Base-by-base conservation (phyloP, 2,329 filamentous ascomycete species). In the Xylaria sp. region DNA sequence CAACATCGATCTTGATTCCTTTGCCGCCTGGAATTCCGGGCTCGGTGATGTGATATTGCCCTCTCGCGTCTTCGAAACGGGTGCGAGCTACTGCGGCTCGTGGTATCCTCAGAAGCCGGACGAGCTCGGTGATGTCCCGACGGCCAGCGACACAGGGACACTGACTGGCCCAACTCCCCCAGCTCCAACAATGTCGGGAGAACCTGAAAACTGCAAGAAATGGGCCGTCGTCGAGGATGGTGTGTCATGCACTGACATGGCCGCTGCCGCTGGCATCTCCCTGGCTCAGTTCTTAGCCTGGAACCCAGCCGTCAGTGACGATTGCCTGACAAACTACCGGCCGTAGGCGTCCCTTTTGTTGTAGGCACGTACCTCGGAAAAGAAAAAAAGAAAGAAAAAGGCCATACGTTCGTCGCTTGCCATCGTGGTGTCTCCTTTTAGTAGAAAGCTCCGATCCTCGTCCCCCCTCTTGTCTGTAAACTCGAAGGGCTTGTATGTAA, bases 291-390 rank as follows among this genome's bases (percentile, higher is more conserved):
- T 63, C 52, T 48, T 49, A 17, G 50, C 43, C 17, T 61, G 56
- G 58, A 60, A 65, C 43, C 57, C 60, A 5, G 50, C 61, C 7
- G 56, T 67, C 19, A 57, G 50, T 29, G 48, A 45, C 18, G 65
- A 67, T 48, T 67, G 64, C 40, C 19, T 44, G 4, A 59, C 44
- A 18, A 64, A 62, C 43, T 65, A 63, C 50, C 66, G 64, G 64
- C 16, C 63, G 8, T 29, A 38, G 50, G 39, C 4, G 19, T 22
- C 20, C 21, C 19, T 7, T 5, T 38, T 11, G 13, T 2, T 21
- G 21, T 39, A 34, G 40, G 40, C 19, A 26, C 24, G 24, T 26
- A 26, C 24, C 24, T 26, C 24, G 24, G 11, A 26, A 11, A 26
- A 26, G 11, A 26, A 11, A 26, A 26, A 26, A 26, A 26, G 24